These are phyloP conservation scores for Sechiopsis laciniata DNA, from an alignment of 306 rosid species.

Conservation along the genomic window DNA sequence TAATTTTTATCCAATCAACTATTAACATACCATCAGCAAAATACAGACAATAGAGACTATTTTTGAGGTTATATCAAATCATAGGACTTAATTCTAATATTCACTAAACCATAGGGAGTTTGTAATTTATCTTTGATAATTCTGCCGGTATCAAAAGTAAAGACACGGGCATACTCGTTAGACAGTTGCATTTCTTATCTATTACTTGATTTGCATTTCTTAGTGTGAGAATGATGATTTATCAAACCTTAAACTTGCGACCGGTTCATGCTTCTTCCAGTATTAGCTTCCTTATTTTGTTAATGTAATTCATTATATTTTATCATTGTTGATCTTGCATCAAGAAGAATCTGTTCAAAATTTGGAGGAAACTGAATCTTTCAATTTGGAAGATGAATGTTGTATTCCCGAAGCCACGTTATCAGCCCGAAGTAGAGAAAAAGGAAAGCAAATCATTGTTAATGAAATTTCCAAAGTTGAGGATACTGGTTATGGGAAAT, in stretches of 20 bases:
- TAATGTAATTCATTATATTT: background rate
- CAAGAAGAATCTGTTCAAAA: conserved; percentile 62
- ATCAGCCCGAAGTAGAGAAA: conserved; percentile 49
- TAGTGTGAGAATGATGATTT: background rate
- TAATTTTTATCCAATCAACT: no score
- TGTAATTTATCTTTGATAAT: background rate
- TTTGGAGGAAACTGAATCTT: conserved; percentile 48
- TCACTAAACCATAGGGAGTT: no score
- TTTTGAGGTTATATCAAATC: no score
- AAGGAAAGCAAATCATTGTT: conserved; percentile 35
- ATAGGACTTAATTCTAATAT: no score
- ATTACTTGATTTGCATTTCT: background rate
- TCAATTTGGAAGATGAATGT: conserved; percentile 48
- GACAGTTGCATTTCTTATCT: conserved; percentile 4
- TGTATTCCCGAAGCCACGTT: conserved; percentile 55
- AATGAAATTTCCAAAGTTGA: conserved; percentile 39
- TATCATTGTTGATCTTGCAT: conserved; percentile 20
- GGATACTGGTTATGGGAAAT: conserved; percentile 39
- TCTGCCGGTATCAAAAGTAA: background rate
- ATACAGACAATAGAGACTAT: no score
- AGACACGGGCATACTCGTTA: background rate
- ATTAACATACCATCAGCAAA: no score
- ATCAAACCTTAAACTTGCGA: background rate
- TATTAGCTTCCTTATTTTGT: no score
- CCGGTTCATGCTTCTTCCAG: background rate